Conservation (phyloP, 257 asterid genomes). For the Leonotis leonurus region DNA sequence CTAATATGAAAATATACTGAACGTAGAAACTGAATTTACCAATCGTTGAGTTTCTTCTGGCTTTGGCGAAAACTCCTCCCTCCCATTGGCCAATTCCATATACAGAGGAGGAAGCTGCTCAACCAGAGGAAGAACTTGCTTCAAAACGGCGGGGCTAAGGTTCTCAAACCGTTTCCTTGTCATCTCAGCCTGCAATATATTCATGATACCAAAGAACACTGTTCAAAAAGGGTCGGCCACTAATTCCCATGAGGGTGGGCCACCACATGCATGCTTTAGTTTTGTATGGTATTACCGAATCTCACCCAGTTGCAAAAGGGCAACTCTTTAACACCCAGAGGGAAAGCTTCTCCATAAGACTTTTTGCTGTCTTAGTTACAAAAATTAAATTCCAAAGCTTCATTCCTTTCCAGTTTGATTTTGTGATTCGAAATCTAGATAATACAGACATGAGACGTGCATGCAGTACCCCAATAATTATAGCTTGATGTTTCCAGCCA, state of each 20-base stretch:
- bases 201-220: neutral
- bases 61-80: constrained; percentile 74
- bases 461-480: neutral
- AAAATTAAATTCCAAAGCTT: too few relatives aligned
- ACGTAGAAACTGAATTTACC: constrained; percentile 35
- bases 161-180: constrained; percentile 81
- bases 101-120: constrained; percentile 96
- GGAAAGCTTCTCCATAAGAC: too few relatives aligned
- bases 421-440: neutral
- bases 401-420: neutral
- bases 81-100: constrained; percentile 86
- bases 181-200: constrained; percentile 75
- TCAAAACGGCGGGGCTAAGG: constrained; percentile 83
- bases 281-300: too few relatives aligned
- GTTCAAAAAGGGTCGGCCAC: neutral
- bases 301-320: too few relatives aligned
- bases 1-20: neutral
- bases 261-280: too few relatives aligned
- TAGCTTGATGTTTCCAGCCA: neutral
- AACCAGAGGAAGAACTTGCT: constrained; percentile 87
- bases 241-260: neutral
- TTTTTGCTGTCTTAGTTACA: too few relatives aligned
- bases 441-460: neutral
- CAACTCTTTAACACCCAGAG: too few relatives aligned
- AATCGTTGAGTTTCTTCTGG: constrained; percentile 89